Evolutionary conservation across 306 rosid species (phyloP), one percentile per base, ranked within the genome.

Genomic region (Quercus bicolor): DNA sequence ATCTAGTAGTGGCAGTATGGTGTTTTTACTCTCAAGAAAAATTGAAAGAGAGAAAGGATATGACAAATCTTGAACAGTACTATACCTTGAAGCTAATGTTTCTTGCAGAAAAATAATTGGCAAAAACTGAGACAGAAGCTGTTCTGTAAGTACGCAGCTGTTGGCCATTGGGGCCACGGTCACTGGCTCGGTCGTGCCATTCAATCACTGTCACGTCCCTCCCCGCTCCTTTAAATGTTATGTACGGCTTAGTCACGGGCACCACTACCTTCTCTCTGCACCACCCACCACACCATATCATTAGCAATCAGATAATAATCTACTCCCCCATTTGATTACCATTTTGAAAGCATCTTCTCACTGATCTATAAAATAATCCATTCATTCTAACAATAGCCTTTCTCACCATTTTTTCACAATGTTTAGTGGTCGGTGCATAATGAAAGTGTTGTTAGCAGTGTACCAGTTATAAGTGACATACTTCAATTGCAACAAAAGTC

Each of bases 151-250:
- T 94, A 51, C 94, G 91, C 2, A 94, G 74, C 55, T 92, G 94
- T 52, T 94, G 97, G 5, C 98, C 98, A 12, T 86, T 94, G 74
- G 94, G 87, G 54, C 90, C 98, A 4, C 87, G 98, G 84, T 94
- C 97, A 56, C 91, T 79, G 4, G 97, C 98, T 24, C 98, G 23
- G 80, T 92, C 97, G 75, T 94, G 98, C 98, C 97, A 94, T 48
- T 92, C 97, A 28, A 94, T 89, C 74, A 90, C 89, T n/a, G 97
- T 94, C 82, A 68, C 86, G 0, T 88, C 97, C 53, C 81, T 94
- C 1, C 98, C 97, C 1, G 81, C 94, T 1, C 98, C 98, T 78
- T 89, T 48, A 80, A 94, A 90, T 18, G 97, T 92, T 31, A 94
- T 89, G 88, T 92, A 94, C 48, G 94, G 94, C 84, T 92, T 92